These are phyloP conservation scores for Stephanodiscus minutulus DNA, from an alignment of 108 stramenopile genomes.

Conservation along the genomic window DNA sequence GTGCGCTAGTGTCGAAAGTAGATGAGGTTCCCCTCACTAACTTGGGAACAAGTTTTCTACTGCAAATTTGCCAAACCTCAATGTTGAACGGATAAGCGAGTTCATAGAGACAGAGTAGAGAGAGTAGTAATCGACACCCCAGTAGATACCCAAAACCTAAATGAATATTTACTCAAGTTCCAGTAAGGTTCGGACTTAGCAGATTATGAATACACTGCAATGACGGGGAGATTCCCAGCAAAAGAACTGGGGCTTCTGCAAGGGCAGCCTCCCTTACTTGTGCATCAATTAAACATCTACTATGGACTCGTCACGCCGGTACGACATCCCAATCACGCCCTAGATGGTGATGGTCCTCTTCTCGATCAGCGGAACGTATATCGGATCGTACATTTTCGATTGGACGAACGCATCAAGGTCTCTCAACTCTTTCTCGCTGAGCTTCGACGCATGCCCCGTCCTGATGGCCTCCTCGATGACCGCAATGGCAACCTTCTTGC, in stretches of 20 bases:
- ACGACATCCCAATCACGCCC: not conserved
- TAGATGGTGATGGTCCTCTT: constrained; percentile 63
- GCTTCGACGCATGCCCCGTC: constrained; percentile 71
- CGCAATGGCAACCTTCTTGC: constrained; percentile 84
- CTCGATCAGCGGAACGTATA: constrained; percentile 85
- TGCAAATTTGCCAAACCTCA: not conserved
- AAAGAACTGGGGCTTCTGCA: too few relatives aligned
- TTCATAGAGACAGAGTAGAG: too few relatives aligned
- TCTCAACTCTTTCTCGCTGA: constrained; percentile 53
- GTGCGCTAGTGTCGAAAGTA: constrained; percentile 47
- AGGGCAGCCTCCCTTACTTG: too few relatives aligned
- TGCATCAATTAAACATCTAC: too few relatives aligned
- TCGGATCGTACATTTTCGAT: constrained; percentile 87
- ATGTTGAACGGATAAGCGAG: not conserved
- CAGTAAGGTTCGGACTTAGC: too few relatives aligned
- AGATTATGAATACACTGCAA: too few relatives aligned
- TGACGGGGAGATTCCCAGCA: too few relatives aligned
- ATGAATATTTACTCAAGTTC: too few relatives aligned
- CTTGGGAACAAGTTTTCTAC: not conserved
- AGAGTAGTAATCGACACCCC: too few relatives aligned
- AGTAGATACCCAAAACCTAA: too few relatives aligned
- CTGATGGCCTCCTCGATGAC: constrained; percentile 86
- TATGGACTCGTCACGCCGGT: too few relatives aligned
- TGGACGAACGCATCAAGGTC: constrained; percentile 72
- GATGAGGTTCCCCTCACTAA: not conserved